Evolutionary conservation across 2,329 filamentous ascomycete species (phyloP).

Genomic region (Trichoderma koningii): DNA sequence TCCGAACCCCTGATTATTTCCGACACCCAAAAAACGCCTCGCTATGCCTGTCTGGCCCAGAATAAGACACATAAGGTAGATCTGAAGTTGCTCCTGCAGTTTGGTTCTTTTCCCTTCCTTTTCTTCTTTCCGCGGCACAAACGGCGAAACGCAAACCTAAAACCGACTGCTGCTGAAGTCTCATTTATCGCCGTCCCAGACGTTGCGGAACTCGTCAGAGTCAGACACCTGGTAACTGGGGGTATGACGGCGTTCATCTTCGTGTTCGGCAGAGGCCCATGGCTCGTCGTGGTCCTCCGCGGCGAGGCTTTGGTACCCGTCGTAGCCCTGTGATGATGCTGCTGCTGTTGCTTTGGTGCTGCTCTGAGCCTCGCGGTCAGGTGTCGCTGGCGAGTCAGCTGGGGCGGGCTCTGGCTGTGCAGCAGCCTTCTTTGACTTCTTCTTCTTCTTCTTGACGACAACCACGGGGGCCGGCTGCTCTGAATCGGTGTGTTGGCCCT

Average conservation of each 20-base stretch:
- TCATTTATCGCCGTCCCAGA: conserved; percentile 41
- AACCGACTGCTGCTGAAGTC: neutral
- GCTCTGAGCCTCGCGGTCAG: conserved; percentile 33
- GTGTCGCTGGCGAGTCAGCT: conserved; percentile 34
- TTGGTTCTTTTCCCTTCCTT: too few relatives aligned
- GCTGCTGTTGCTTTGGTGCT: conserved; percentile 6
- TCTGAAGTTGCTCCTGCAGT: conserved; percentile 3
- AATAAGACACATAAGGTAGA: conserved; percentile 15
- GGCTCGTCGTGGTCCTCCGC: conserved; percentile 30
- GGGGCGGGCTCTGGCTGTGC: conserved; percentile 41
- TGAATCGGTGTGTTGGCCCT: conserved; percentile 34
- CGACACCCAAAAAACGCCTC: conserved; percentile 33
- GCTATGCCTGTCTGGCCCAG: conserved; percentile 32
- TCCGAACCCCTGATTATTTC: conserved; percentile 3
- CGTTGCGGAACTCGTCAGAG: conserved; percentile 50
- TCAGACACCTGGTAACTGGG: conserved; percentile 40
- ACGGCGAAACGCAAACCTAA: conserved; percentile 1
- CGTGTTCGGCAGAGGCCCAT: conserved; percentile 13
- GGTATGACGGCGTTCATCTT: conserved; percentile 27
- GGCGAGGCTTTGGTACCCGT: conserved; percentile 5
- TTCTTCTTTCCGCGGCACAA: neutral
- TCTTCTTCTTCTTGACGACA: conserved; percentile 47
- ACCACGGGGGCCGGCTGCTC: conserved; percentile 37
- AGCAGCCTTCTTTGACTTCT: conserved; percentile 41
- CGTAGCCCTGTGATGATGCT: neutral